Percentiles rank a stretch among this genome's conserved stretches.
Evolutionary conservation across 768 basidiomycete species (phyloP).

Genomic region (Boletus coccyginus): DNA sequence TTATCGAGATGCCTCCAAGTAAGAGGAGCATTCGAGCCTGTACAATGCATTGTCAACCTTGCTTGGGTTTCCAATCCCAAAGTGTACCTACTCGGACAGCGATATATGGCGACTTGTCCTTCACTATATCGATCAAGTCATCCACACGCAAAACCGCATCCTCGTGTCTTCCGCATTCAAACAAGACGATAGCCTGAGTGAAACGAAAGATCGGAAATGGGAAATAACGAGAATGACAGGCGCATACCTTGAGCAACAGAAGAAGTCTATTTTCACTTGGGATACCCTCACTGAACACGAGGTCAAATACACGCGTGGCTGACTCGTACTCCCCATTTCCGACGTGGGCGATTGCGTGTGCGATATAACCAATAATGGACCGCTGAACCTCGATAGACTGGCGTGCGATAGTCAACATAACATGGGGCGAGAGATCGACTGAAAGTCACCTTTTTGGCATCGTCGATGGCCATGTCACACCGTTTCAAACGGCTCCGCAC

Average conservation of each 20-base stretch:
- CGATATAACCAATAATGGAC: not conserved
- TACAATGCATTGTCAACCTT: not conserved
- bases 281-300: not conserved
- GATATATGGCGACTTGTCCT: not conserved
- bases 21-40: not conserved
- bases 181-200: not conserved
- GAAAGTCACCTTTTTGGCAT: not conserved
- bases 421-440: too few relatives aligned
- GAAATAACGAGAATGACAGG: not conserved
- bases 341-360: too few relatives aligned
- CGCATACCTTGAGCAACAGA: conserved; percentile 8
- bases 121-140: not conserved
- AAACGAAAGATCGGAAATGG: too few relatives aligned
- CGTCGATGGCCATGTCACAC: not conserved
- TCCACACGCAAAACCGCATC: not conserved
- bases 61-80: not conserved
- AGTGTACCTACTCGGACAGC: not conserved
- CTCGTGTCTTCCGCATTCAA: not conserved
- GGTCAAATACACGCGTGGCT: not conserved
- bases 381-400: conserved; percentile 5
- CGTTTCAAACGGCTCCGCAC: not conserved
- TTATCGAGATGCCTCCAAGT: not conserved
- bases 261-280: not conserved
- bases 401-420: not conserved
- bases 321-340: too few relatives aligned